phyloP scores from a whole-genome alignment of 2,329 filamentous ascomycete species.

The Colletotrichum paranaense region DNA sequence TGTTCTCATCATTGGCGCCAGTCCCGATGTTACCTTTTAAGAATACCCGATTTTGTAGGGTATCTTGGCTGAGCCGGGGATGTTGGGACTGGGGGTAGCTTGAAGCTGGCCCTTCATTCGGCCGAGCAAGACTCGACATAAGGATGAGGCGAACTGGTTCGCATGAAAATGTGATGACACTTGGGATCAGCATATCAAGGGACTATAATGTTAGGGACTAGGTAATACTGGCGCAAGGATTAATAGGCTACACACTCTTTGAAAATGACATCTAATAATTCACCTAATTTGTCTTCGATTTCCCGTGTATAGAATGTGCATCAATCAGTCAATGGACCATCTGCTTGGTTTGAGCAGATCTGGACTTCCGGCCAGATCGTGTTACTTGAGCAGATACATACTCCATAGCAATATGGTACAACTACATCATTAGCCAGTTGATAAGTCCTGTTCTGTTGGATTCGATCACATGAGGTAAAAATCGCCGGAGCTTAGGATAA shows the following conservation, averaged over 20 bases:
- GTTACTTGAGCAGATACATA: no score
- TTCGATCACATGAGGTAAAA: no score
- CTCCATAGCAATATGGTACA: no score
- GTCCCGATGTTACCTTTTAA: conserved; percentile 1
- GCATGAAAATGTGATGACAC: background rate
- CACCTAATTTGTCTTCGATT: background rate
- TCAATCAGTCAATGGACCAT: no score
- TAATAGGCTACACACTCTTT: background rate
- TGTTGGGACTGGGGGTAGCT: background rate
- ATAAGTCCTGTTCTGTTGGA: no score
- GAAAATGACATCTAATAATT: background rate
- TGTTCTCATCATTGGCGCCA: background rate
- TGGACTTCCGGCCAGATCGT: no score
- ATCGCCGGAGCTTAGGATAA: no score
- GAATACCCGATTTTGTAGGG: background rate
- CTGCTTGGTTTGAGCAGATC: no score
- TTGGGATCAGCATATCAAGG: background rate
- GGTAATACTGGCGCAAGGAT: background rate
- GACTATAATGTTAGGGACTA: background rate
- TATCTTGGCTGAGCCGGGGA: background rate
- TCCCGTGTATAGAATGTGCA: background rate
- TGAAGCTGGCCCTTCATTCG: background rate
- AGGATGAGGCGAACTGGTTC: background rate
- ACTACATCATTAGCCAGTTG: no score
- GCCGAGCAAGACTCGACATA: background rate